Evolutionary conservation across 2,329 filamentous ascomycete genomes (phyloP), one percentile per base, ranked within the genome.

Genomic region (Grosmannia serpens): DNA sequence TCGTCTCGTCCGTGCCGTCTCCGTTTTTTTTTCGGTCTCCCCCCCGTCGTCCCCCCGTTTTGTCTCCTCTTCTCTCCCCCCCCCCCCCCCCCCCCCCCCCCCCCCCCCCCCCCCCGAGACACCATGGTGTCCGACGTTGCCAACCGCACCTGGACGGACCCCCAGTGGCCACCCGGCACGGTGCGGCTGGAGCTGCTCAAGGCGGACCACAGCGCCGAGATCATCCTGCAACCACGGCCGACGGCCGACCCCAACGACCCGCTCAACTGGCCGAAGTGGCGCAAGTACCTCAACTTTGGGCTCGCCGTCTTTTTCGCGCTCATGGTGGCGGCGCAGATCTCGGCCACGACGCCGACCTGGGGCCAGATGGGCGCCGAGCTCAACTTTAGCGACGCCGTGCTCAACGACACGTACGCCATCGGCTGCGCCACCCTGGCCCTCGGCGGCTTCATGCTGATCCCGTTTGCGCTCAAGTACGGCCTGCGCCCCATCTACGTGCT

Each of bases 251-350:
- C 77, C 3, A 76, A 80, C 53, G 79, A 81, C 60, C 79, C 78
- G 2, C 68, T 82, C 31, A 81, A 78, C 62, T 78, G 71, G 71
- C 66, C 63, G 8, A 62, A 62, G 5, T 61, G 61, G 64, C 77
- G 75, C 62, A 77, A 79, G 56, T 73, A 74, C 61, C 80, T 78
- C 64, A 76, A 77, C 51, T 77, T 77, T 15, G 65, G 68, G 56
- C 67, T 81, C 20, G 79, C 75, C 0, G 77, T 78, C 6, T 74
- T 74, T 9, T 76, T 81, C 46, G 77, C 76, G 57, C 75, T 82
- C 52, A 69, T 77, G 22, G 64, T 71, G 2, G 77, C 75, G 2
- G 74, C 77, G 3, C 63, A 73, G 9, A 70, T 73, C 58, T 79
- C 80, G 68, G 78, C 75, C 59, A 76, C 75, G 66, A 71, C 56